Evolutionary conservation across 2,329 filamentous ascomycete species (phyloP), one percentile per base, ranked within the genome.

Genomic region (Aspergillus latus): DNA sequence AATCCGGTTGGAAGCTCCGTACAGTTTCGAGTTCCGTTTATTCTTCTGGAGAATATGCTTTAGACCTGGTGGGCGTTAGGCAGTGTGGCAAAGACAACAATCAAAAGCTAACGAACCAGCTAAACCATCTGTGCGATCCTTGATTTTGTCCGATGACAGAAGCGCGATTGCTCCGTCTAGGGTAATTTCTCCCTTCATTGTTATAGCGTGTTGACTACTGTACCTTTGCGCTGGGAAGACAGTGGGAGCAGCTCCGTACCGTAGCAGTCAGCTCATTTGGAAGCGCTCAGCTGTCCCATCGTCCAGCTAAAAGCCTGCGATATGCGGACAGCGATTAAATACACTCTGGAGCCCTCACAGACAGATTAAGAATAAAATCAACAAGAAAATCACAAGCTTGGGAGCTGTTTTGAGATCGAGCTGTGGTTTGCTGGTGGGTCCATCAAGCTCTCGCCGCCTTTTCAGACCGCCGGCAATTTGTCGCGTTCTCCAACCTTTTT

Each of bases 41-140:
- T 82, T 82, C 63, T 82, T 77, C 52, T 78, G 76, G 32, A 87
- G 72, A 52, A 85, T 79, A 60, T 81, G 77, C 66, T 81, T 81
- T 53, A 86, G 71, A 63, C 84, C 79, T 80, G 57, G 32, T 37
- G 21, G 15, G 36, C 15, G 47, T 62, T 52, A 64, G 57, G 57
- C 49, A 48, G 45, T 49, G 28, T 43, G 5, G 30, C 47, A 42
- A 11, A 53, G 32, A 21, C 37, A 13, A 32, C 37, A 13, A 37
- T 37, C 29, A 13, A 43, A 53, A 7, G 15, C 42, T 34, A 44
- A 55, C 64, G 56, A 65, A 79, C 77, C 75, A 60, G 77, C 76
- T 57, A 86, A 72, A 30, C 80, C 83, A 57, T 80, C 75, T 34
- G 66, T 68, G 39, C 83, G 81, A 28, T 80, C 78, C 59, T 71